Conservation (phyloP, 441 rosid genomes). For the Cnidoscolus chayamansa region DNA sequence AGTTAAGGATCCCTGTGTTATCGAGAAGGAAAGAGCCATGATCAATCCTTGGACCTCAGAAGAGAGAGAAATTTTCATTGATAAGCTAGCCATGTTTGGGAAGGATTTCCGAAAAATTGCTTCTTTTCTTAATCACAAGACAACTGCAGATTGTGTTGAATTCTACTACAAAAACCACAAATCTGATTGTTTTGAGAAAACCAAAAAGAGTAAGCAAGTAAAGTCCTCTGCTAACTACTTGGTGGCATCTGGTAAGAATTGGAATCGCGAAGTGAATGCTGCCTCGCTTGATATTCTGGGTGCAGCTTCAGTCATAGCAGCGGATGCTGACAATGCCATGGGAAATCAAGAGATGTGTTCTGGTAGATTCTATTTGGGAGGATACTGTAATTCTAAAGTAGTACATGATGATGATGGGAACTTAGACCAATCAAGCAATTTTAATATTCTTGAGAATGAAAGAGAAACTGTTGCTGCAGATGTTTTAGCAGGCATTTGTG, state of each 20-base stretch:
- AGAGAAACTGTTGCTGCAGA: slow-evolving; percentile 81
- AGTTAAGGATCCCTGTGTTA: slow-evolving; percentile 83
- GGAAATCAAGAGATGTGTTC: slow-evolving; percentile 38
- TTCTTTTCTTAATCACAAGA: slow-evolving; percentile 80
- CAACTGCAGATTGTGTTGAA: slow-evolving; percentile 94
- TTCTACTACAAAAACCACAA: slow-evolving; percentile 98
- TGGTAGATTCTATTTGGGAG: slow-evolving; percentile 45
- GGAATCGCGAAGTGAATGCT: slow-evolving; percentile 69
- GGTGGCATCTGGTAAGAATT: slow-evolving; percentile 62
- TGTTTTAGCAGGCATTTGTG: slow-evolving; percentile 72
- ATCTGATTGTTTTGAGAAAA: slow-evolving; percentile 80
- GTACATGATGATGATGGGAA: slow-evolving; percentile 41
- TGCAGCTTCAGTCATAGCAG: slow-evolving; percentile 70
- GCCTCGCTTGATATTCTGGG: slow-evolving; percentile 83
- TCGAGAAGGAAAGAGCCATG: slow-evolving; percentile 84
- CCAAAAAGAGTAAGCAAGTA: slow-evolving; percentile 66
- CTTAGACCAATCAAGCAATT: slow-evolving; percentile 49
- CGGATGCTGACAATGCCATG: slow-evolving; percentile 50
- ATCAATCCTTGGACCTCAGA: slow-evolving; percentile 87
- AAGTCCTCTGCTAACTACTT: slow-evolving; percentile 60
- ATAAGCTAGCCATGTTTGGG: slow-evolving; percentile 71
- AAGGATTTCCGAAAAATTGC: slow-evolving; percentile 89
- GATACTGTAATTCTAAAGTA: slow-evolving; percentile 44
- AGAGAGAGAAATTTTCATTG: slow-evolving; percentile 74
- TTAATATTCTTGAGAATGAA: slow-evolving; percentile 48